Conservation (phyloP, 2,329 filamentous ascomycete species). For the Leptosphaerulina australis region DNA sequence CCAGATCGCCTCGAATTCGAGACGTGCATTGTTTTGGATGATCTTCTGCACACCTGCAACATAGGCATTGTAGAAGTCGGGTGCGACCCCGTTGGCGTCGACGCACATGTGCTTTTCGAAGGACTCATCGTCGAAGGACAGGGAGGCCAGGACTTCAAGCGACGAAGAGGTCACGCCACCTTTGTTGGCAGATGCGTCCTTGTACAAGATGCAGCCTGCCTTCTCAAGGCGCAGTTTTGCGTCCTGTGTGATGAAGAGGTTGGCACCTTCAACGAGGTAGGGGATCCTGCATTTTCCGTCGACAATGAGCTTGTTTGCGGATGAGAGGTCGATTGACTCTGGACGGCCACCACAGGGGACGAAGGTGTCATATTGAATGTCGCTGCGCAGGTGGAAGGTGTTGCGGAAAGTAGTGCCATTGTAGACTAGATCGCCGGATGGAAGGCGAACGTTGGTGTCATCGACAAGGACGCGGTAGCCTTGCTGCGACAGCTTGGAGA, state of each 20-base stretch:
- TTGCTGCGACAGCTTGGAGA: slow-evolving; percentile 80
- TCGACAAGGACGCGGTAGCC: slow-evolving; percentile 94
- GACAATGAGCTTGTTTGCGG: slow-evolving; percentile 84
- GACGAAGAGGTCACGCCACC: slow-evolving; percentile 97
- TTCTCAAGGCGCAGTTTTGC: slow-evolving; percentile 94
- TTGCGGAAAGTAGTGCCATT: slow-evolving; percentile 98
- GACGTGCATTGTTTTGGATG: slow-evolving; percentile 86
- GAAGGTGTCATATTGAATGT: slow-evolving; percentile 78
- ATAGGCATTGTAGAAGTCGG: slow-evolving; percentile 91
- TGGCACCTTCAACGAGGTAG: slow-evolving; percentile 97
- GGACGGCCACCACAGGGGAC: slow-evolving; percentile 96
- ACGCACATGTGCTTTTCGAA: slow-evolving; percentile 97
- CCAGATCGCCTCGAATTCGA: slow-evolving; percentile 99
- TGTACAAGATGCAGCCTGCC: slow-evolving; percentile 94
- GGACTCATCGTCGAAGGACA: slow-evolving; percentile 88
- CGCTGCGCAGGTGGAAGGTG: slow-evolving; percentile 88
- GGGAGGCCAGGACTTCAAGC: slow-evolving; percentile 89
- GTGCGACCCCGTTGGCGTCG: slow-evolving; percentile 73
- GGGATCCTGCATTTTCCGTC: slow-evolving; percentile 86
- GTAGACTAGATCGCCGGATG: slow-evolving; percentile 81
- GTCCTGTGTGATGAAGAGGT: slow-evolving; percentile 98
- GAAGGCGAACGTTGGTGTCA: slow-evolving; percentile 85
- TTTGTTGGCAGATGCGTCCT: slow-evolving; percentile 98
- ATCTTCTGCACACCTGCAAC: slow-evolving; percentile 89
- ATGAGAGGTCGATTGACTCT: slow-evolving; percentile 92